Base-by-base conservation (phyloP, 371 early-diverging fungal species). In the Dichotomocladium elegans region DNA sequence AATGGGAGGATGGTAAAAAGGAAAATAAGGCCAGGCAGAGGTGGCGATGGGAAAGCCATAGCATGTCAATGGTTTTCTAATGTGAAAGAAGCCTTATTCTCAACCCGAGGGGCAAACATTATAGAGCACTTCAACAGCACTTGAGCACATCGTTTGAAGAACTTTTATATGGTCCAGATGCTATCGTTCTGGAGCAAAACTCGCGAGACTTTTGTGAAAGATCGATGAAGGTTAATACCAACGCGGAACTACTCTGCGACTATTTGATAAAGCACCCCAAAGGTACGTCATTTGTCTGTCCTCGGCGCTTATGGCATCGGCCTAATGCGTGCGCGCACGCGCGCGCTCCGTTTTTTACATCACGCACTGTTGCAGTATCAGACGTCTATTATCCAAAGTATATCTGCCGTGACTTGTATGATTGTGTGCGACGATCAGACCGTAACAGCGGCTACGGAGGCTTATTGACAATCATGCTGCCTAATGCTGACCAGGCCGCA, bases 1-100 rank as follows among this genome's bases (percentile, higher is more conserved):
- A 17, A 96, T 96, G 96, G 96, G 91, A 51, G 98, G 98, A 53
- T 85, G 91, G 86, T 86, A 57, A 58, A 42, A n/a, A n/a, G n/a
- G n/a, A n/a, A n/a, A n/a, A n/a, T n/a, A n/a, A n/a, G n/a, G n/a
- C n/a, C n/a, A n/a, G n/a, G n/a, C n/a, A n/a, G n/a, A n/a, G n/a
- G n/a, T n/a, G n/a, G n/a, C n/a, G n/a, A n/a, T n/a, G n/a, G n/a
- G n/a, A n/a, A n/a, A n/a, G n/a, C n/a, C n/a, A n/a, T n/a, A n/a
- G n/a, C n/a, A n/a, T n/a, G n/a, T n/a, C n/a, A n/a, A n/a, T n/a
- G n/a, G n/a, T n/a, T n/a, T n/a, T n/a, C n/a, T n/a, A n/a, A n/a
- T n/a, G n/a, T n/a, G n/a, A n/a, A n/a, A n/a, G n/a, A 49, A 93
- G 94, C 61, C 64, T 90, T 66, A 83, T 93, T 2, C 58, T 95